Evolutionary conservation across 306 rosid genomes (phyloP).

Genomic region (Bauhinia variegata): DNA sequence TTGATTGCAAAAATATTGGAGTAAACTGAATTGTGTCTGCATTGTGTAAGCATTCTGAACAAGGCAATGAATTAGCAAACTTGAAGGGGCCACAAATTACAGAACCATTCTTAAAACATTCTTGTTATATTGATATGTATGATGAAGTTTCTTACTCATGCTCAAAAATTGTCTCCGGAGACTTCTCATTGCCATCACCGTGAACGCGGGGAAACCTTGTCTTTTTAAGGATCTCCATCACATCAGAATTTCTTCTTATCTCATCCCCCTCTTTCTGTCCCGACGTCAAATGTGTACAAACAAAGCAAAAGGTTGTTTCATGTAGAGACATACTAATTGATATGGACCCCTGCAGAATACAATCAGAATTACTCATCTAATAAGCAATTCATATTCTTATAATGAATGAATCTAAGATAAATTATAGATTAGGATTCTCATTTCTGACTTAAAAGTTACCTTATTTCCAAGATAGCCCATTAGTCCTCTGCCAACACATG

Average conservation of each 20-base stretch:
- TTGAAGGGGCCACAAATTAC: background rate
- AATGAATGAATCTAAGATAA: background rate
- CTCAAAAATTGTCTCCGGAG: constrained; percentile 94
- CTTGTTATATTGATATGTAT: constrained; percentile 3
- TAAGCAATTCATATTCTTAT: constrained; percentile 15
- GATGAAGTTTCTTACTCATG: constrained; percentile 79
- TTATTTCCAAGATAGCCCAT: constrained; percentile 99
- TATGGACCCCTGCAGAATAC: constrained; percentile 84
- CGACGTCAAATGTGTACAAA: constrained; percentile 92
- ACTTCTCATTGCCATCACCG: constrained; percentile 66
- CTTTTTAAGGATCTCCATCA: constrained; percentile 90
- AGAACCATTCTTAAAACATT: background rate
- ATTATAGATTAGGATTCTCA: constrained; percentile 15
- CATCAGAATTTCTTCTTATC: constrained; percentile 92
- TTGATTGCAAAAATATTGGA: background rate
- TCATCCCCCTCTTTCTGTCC: constrained; percentile 99
- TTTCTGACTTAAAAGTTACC: constrained; percentile 51
- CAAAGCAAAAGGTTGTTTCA: constrained; percentile 93
- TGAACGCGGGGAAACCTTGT: constrained; percentile 94
- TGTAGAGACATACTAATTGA: constrained; percentile 95
- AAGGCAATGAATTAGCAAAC: constrained; percentile 6
- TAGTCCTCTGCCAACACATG: constrained; percentile 97
- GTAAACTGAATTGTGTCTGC: constrained; percentile 19
- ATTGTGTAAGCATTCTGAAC: background rate
- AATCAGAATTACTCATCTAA: constrained; percentile 34